Evolutionary conservation across 176 grass and related monocot genomes (phyloP), one percentile per base, ranked within the genome.

Genomic region (Metroxylon sagu): DNA sequence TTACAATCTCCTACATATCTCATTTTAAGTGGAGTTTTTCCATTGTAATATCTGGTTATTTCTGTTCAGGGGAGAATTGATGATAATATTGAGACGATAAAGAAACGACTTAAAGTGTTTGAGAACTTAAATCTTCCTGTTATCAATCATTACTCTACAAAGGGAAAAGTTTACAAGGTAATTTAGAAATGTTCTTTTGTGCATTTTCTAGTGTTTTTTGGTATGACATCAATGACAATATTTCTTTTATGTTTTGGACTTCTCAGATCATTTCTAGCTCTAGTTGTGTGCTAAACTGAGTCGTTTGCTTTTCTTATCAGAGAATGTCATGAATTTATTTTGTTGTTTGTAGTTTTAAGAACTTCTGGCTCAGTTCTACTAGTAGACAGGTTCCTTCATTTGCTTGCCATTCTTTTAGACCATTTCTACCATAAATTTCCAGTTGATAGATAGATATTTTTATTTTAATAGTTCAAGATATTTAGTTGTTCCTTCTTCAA

Each of bases 71-170:
- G 93, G 48, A 75, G 87, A 82, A 81, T 92, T 75, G 93, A 98
- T 92, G 87, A 98, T 79, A 98, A 98, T 66, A 85, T 98, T 30
- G 82, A 89, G 59, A 92, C 93, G 69, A 70, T 92, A 64, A 98
- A 80, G 75, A 98, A 92, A 56, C 83, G 87, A 27, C 67, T 98
- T 57, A 75, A 98, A 78, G 81, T 91, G 31, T 98, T 91, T 72
- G 82, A 92, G 60, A 85, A 63, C 62, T 70, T 91, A 75, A 88
- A 85, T 80, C 78, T 98, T 76, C 93, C 93, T 54, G 93, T 98
- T 71, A 81, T 98, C 16, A 60, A 91, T 28, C 76, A 92, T 79
- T 98, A 98, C 60, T 57, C 84, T 73, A 78, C 72, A 16, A 92
- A 76, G 69, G 93, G 93, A 69, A 98, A 88, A 79, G 67, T 88